Conservation (phyloP, 176 grass and related monocot genomes). For the Secale cereale region DNA sequence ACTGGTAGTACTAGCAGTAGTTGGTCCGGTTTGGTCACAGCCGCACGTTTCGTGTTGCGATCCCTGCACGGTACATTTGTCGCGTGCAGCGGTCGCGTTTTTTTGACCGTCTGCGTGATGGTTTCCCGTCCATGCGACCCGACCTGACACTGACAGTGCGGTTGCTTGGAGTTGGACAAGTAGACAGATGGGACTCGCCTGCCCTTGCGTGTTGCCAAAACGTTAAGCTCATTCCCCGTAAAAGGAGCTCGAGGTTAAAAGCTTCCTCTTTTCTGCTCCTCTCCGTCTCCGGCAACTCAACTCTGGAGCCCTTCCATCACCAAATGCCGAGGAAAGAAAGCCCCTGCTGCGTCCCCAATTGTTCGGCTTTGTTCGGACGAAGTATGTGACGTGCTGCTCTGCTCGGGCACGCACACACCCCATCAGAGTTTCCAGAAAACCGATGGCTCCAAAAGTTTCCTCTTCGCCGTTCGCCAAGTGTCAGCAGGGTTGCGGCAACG, state of each 20-base stretch:
- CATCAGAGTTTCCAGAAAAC: neutral
- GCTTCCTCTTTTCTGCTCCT: constrained; percentile 9
- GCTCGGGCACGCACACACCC: neutral
- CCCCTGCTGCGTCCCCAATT: neutral
- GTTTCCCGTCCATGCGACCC: neutral
- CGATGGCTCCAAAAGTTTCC: neutral
- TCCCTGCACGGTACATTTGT: neutral
- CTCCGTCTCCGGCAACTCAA: neutral
- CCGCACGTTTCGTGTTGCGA: neutral
- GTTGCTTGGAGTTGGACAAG: neutral
- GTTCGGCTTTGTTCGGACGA: neutral
- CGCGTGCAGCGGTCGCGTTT: neutral
- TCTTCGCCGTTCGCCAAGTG: neutral
- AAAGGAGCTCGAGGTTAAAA: constrained; percentile 12
- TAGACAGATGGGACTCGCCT: neutral
- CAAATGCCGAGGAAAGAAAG: neutral
- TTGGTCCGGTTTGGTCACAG: neutral
- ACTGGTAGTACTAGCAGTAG: neutral
- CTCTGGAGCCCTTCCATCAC: neutral
- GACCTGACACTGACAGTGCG: neutral
- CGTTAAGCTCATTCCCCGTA: neutral
- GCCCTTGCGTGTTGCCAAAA: neutral
- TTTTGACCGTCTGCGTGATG: neutral
- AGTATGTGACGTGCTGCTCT: neutral
- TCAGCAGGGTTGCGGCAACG: neutral